Base-by-base conservation (phyloP, 2,329 filamentous ascomycete genomes). In the Fusarium sp. region DNA sequence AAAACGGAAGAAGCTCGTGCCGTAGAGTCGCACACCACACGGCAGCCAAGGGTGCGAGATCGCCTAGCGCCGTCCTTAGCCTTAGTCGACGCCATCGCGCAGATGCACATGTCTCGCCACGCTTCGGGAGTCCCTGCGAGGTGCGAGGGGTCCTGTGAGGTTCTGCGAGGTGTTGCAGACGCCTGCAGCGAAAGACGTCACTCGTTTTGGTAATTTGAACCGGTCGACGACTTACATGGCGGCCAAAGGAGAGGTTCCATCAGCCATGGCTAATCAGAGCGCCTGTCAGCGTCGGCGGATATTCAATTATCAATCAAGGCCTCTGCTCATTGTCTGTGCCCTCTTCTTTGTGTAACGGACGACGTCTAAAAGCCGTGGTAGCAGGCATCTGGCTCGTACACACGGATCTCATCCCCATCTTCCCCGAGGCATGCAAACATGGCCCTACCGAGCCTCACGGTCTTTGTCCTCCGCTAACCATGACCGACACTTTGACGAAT, bases 1-100 rank as follows among this genome's bases (percentile, higher is more conserved):
- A 78, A 77, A 76, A 75, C 74, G 50, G 74, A 78, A 77, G 65
- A 77, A 75, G 74, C 74, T 74, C 74, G 76, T 76, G 74, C 76
- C 74, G 74, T 71, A 66, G 60, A 67, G 62, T 68, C 69, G 50
- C 47, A 34, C 64, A 69, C 63, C 56, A 67, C 67, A 71, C 72
- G 76, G 74, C 66, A 70, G 61, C 67, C 63, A 77, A 73, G 74
- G 62, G 54, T 67, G 70, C 54, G 62, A 75, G 76, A 78, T 78
- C 76, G 56, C 58, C 66, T 69, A 75, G 73, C 73, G 67, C 35
- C 37, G 66, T 64, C 57, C 61, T 47, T 75, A 71, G 73, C 57
- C 61, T 47, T 75, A 71, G 73, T 69, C 67, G 63, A 75, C 73
- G 69, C 74, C 74, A 77, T 78, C 66, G 62, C 74, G 59, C 74